phyloP scores from a whole-genome alignment of 139 green algal genomes.

The Astrephomene gubernaculifera region DNA sequence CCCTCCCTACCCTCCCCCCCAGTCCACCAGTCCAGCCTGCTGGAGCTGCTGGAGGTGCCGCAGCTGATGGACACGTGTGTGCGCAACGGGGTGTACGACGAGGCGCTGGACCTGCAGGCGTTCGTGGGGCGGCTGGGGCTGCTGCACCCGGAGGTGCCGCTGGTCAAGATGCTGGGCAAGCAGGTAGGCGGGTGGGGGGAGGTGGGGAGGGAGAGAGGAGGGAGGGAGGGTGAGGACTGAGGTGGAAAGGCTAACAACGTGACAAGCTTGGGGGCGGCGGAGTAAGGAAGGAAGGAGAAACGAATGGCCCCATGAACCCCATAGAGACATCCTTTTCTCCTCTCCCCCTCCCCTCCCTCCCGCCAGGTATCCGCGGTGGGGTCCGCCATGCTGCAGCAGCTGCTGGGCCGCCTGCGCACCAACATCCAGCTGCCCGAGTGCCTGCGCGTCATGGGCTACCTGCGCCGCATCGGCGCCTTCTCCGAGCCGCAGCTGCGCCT shows the following conservation, averaged over 20 bases:
- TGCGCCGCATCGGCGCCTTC: constrained; percentile 90
- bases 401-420: constrained; percentile 84
- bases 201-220: not conserved
- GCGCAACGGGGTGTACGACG: constrained; percentile 95
- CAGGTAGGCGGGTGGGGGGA: constrained; percentile 60
- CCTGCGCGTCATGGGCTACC: constrained; percentile 93
- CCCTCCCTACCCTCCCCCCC: constrained; percentile 16
- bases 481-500: constrained; percentile 84
- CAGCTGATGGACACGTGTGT: constrained; percentile 97
- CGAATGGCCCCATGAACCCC: too few species aligned
- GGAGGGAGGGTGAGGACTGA: not conserved
- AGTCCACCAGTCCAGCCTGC: constrained; percentile 79
- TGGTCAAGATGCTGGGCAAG: constrained; percentile 78
- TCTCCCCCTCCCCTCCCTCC: not conserved
- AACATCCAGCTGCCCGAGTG: constrained; percentile 92
- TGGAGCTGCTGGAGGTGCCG: constrained; percentile 96
- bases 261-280: too few species aligned
- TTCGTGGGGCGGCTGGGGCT: constrained; percentile 71
- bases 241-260: too few species aligned
- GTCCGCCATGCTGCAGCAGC: constrained; percentile 84
- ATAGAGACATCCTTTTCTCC: too few species aligned
- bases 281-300: too few species aligned
- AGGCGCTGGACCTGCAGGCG: constrained; percentile 94
- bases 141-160: constrained; percentile 77
- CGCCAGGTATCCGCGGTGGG: constrained; percentile 61